A percentile compares a stretch with the other conserved stretches of the same genome.
phyloP scores from a whole-genome alignment of 768 basidiomycete genomes.

The Serendipita sp. region DNA sequence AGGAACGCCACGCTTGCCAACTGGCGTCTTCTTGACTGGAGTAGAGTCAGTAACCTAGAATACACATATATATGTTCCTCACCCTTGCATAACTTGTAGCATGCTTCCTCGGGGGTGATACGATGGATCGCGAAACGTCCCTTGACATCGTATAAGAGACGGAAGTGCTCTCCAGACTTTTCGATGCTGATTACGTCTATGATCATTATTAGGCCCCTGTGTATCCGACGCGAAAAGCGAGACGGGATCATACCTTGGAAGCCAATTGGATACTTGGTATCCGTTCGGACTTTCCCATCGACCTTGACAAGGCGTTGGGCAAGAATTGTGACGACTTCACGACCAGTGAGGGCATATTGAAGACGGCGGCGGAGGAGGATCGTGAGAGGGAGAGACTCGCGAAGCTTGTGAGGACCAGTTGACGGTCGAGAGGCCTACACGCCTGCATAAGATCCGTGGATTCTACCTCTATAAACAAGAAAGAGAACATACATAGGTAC shows the following conservation, averaged over 20 bases:
- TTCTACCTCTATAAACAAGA: background rate
- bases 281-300: constrained; percentile 95
- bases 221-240: background rate
- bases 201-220: background rate
- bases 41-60: background rate
- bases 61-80: too few relatives aligned
- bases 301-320: constrained; percentile 96
- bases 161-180: constrained; percentile 98
- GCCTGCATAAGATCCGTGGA: constrained; percentile 7
- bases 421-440: constrained; percentile 84
- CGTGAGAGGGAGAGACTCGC: constrained; percentile 91
- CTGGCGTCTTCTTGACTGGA: constrained; percentile 65
- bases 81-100: constrained; percentile 81
- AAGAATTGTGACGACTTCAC: constrained; percentile 90
- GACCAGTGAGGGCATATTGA: constrained; percentile 95
- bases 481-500: constrained; percentile 58
- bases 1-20: constrained; percentile 88
- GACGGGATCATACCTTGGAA: constrained; percentile 64
- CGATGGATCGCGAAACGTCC: constrained; percentile 99
- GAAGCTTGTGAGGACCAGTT: constrained; percentile 97
- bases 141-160: constrained; percentile 97
- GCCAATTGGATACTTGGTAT: constrained; percentile 89
- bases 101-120: constrained; percentile 92
- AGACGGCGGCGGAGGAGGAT: constrained; percentile 98
- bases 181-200: constrained; percentile 92